Evolutionary conservation across 352 stramenopile species (phyloP), one percentile per base, ranked within the genome.

Genomic region (Thalassiosira mediterranea): DNA sequence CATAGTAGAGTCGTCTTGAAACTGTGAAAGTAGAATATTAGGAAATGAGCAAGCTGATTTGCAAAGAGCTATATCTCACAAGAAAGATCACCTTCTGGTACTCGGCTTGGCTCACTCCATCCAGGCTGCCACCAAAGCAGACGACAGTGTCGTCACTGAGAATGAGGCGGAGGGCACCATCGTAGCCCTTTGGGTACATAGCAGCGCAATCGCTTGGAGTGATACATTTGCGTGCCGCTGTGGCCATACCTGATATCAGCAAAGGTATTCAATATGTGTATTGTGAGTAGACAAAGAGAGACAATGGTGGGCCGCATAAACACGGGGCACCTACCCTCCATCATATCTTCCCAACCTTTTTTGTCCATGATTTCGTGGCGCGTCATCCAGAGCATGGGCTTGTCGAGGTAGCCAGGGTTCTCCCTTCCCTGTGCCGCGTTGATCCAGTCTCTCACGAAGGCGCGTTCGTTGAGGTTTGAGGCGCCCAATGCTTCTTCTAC

Each of bases 141-240:
- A 57, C 29, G 11, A 21, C n/a, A 17, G 31, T 28, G 13, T 68
- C 38, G 4, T 54, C n/a, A 5, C 23, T 46, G 26, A 68, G 46
- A 3, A 68, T 29, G 2, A 68, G 44, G 1, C 29, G 21, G 8
- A 68, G 19, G 17, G 37, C 29, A 47, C 19, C 17, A 11, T 29
- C 29, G 11, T 44, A 1, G n/a, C 40, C 58, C 31, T 42, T 38
- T 4, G 21, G 37, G n/a, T 47, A 54, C 3, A 68, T 3, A 11
- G 8, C 46, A 11, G 44, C 26, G 26, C 38, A 56, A 28, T 68
- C 58, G 28, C 58, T 68, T 58, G 58, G 58, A 15, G 21, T 57
- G 29, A 1, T 46, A 26, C 58, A 68, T 13, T 58, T 57, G 25
- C 40, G 51, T 7, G 54, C 53, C 3, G 26, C 23, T 37, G 51